Evolutionary conservation across 2,329 filamentous ascomycete genomes (phyloP).

Genomic region (Bipolaris bicolor): DNA sequence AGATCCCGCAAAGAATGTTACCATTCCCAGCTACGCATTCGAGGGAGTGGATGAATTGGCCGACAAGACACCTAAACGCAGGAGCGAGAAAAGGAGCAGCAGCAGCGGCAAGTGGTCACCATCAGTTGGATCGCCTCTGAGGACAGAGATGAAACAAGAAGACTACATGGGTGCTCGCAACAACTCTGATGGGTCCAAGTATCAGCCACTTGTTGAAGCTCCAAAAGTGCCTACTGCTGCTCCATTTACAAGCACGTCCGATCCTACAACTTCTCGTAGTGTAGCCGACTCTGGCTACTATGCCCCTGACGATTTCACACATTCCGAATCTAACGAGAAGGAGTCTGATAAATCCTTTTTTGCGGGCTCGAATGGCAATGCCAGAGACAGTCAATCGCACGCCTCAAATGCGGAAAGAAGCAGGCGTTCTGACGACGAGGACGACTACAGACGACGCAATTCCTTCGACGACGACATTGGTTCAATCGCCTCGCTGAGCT

Average conservation of each 20-base stretch:
- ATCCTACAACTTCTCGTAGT: conserved; percentile 22
- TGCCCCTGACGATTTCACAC: conserved; percentile 37
- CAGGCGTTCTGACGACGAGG: conserved; percentile 12
- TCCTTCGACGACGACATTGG: conserved; percentile 30
- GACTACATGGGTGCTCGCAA: conserved; percentile 48
- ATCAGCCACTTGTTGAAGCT: conserved; percentile 24
- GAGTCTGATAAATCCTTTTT: conserved; percentile 46
- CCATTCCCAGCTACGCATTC: conserved; percentile 44
- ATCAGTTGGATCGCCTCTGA: conserved; percentile 52
- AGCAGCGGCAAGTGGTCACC: conserved; percentile 50
- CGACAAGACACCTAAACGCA: conserved; percentile 54
- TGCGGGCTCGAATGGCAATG: conserved; percentile 40
- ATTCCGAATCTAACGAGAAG: conserved; percentile 28
- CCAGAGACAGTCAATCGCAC: conserved; percentile 29
- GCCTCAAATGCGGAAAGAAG: conserved; percentile 16
- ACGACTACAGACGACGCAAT: conserved; percentile 19
- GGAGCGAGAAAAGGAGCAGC: conserved; percentile 55
- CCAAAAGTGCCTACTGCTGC: conserved; percentile 20
- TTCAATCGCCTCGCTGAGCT: conserved; percentile 32
- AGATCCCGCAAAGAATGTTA: conserved; percentile 21
- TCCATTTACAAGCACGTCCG: conserved; percentile 21
- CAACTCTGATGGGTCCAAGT: conserved; percentile 13
- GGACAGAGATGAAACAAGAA: conserved; percentile 53
- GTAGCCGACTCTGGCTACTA: conserved; percentile 44
- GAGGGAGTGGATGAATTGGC: conserved; percentile 43